A percentile compares a stretch with the other conserved stretches of the same genome.
Conservation (phyloP, 345 rosid genomes). For the Eucalyptus erythrocorys region DNA sequence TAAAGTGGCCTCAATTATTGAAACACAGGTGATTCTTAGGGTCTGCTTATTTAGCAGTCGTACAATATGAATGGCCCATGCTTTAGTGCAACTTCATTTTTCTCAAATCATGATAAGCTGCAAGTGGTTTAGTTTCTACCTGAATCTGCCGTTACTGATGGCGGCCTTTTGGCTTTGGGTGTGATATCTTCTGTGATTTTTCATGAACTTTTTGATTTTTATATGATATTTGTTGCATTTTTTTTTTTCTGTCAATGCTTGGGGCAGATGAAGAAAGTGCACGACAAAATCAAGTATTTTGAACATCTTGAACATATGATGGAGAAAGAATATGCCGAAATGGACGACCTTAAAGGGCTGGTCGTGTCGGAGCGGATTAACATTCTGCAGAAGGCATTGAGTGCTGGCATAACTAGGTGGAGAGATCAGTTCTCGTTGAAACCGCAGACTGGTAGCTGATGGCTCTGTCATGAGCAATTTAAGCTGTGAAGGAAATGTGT, state of each 20-base stretch:
- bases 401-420: slow-evolving; percentile 41
- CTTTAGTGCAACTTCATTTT: not conserved
- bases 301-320: slow-evolving; percentile 63
- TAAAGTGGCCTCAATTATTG: slow-evolving; percentile 48
- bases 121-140: not conserved
- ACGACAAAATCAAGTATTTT: slow-evolving; percentile 52
- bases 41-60: not conserved
- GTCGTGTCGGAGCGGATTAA: slow-evolving; percentile 35
- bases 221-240: not conserved
- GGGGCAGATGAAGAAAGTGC: slow-evolving; percentile 61
- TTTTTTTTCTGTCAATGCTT: not conserved
- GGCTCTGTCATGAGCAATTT: not conserved
- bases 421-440: slow-evolving; percentile 27
- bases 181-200: not conserved
- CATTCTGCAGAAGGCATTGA: slow-evolving; percentile 31
- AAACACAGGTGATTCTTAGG: slow-evolving; percentile 47
- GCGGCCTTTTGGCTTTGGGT: not conserved
- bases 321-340: slow-evolving; percentile 60
- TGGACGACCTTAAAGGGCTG: slow-evolving; percentile 37
- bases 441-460: not conserved
- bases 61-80: not conserved
- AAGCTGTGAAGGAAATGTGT: not conserved
- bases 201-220: not conserved
- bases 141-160: not conserved
- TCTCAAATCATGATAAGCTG: not conserved